Base-by-base conservation (phyloP, 768 basidiomycete species). In the Crucibulum laeve region DNA sequence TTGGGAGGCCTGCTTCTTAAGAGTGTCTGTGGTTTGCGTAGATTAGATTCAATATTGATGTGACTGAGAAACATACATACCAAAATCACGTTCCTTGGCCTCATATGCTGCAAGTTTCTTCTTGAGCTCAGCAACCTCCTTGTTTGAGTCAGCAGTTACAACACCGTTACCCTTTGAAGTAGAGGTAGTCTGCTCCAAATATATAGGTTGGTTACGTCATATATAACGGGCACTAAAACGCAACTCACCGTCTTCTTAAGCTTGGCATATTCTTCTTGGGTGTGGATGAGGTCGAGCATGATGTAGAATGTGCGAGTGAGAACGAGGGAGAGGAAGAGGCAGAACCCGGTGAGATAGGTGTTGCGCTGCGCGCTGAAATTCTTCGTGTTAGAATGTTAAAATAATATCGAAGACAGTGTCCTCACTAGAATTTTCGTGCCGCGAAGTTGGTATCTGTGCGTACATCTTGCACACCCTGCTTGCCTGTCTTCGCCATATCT, bases 401-500 rank as follows among this genome's bases (percentile, higher is more conserved):
- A 25, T 21, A 14, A 33, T 13, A n/a, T 15, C 14, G 18, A 30
- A 19, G 24, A 26, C 34, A 41, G 72, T 80, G 47, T 54, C n/a
- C n/a, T n/a, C n/a, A 91, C 87, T 94, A 94, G 70, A 98, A 98
- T 64, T 93, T 93, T 48, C 92, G 79, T 21, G 92, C 92, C 0
- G 94, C 83, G 53, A 91, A 74, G 59, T 81, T 89, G n/a, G 88
- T 87, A 62, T 97, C 95, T 1, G 82, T 79, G 35, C 87, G 76
- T 11, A 82, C 76, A 57, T 92, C 76, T 11, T 79, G 51, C 65
- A 75, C 41, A 69, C 72, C 71, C 40, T 64, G 46, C 21, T 69
- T 66, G 1, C 74, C 74, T 32, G 69, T 57, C 54, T 84, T 90
- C 10, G 85, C 82, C 15, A 76, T 53, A 25, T 91, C 86, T 0